A percentile compares a stretch with the other conserved stretches of the same genome.
Conservation (phyloP, 805 yeast genomes). For the Ogataea allantospora region DNA sequence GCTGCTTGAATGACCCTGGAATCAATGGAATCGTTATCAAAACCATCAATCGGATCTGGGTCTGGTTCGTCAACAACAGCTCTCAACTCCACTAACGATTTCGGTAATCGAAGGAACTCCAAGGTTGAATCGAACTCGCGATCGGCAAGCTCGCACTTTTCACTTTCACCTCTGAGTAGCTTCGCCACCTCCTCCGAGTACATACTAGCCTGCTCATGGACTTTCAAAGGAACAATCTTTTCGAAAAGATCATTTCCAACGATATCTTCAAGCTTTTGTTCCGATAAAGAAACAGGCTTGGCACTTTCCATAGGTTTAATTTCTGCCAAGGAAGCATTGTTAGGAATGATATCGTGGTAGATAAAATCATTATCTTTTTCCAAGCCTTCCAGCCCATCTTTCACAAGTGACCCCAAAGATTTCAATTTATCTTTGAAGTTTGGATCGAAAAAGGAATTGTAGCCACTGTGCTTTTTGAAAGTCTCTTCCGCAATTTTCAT, state of each 20-base stretch:
- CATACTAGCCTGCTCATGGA: conserved; percentile 81
- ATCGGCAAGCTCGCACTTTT: conserved; percentile 70
- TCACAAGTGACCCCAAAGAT: conserved; percentile 18
- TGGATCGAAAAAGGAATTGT: conserved; percentile 23
- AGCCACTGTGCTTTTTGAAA: conserved; percentile 23
- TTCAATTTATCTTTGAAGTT: conserved; percentile 33
- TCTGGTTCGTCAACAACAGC: conserved; percentile 20
- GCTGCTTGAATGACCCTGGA: conserved; percentile 40
- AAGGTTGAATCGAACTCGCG: conserved; percentile 76
- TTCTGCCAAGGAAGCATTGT: conserved; percentile 55
- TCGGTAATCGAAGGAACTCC: conserved; percentile 78
- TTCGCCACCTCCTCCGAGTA: conserved; percentile 90
- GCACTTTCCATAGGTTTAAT: conserved; percentile 70
- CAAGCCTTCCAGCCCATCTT: conserved; percentile 37
- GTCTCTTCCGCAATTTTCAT: conserved; percentile 38
- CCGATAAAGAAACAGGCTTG: conserved; percentile 51
- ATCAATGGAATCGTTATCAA: conserved; percentile 33
- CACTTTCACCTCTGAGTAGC: conserved; percentile 69
- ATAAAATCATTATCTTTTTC: conserved; percentile 87
- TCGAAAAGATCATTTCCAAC: conserved; percentile 62
- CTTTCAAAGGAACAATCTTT: conserved; percentile 78
- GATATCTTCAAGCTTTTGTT: conserved; percentile 46
- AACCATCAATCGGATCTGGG: neutral
- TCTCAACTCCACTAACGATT: conserved; percentile 55
- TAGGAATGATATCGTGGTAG: conserved; percentile 77